These are phyloP conservation scores for Paxillus ammoniavirescens DNA, from an alignment of 768 basidiomycete species.

Conservation along the genomic window DNA sequence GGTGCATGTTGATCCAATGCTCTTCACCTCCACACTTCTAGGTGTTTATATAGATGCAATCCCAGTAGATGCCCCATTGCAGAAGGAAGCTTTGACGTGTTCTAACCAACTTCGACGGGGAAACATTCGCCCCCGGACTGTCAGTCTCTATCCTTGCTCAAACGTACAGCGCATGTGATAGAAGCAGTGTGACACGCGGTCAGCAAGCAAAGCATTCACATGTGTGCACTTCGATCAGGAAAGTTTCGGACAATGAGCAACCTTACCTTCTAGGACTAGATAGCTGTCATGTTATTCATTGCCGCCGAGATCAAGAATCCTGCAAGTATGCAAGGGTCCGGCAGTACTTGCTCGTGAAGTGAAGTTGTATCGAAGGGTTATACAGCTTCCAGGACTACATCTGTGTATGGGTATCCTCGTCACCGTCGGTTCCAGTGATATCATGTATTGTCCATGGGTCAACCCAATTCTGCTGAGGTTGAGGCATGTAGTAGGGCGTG, in stretches of 20 bases:
- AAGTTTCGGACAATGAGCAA: neutral
- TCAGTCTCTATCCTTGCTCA: neutral
- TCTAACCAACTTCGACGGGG: neutral
- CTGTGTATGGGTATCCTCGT: slow-evolving; percentile 25
- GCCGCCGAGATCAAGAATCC: neutral
- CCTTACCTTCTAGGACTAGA: no score
- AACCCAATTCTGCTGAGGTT: slow-evolving; percentile 28
- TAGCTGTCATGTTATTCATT: neutral
- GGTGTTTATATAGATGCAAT: slow-evolving; percentile 15
- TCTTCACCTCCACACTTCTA: neutral
- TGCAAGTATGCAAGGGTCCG: no score
- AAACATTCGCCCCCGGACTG: neutral
- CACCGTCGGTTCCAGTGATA: slow-evolving; percentile 22
- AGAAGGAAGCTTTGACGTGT: neutral
- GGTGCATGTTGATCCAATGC: slow-evolving; percentile 1
- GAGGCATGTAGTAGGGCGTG: slow-evolving; percentile 9
- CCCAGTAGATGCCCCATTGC: neutral
- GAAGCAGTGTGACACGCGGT: neutral
- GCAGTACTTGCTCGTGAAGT: slow-evolving; percentile 11
- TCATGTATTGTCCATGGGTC: slow-evolving; percentile 40
- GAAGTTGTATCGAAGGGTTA: slow-evolving; percentile 13
- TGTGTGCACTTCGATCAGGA: neutral
- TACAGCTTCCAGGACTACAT: slow-evolving; percentile 19
- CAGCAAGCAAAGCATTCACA: neutral
- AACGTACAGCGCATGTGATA: neutral